A percentile compares a stretch with the other conserved stretches of the same genome.
phyloP scores from a whole-genome alignment of 2,329 filamentous ascomycete genomes.

The Diaporthe eres region DNA sequence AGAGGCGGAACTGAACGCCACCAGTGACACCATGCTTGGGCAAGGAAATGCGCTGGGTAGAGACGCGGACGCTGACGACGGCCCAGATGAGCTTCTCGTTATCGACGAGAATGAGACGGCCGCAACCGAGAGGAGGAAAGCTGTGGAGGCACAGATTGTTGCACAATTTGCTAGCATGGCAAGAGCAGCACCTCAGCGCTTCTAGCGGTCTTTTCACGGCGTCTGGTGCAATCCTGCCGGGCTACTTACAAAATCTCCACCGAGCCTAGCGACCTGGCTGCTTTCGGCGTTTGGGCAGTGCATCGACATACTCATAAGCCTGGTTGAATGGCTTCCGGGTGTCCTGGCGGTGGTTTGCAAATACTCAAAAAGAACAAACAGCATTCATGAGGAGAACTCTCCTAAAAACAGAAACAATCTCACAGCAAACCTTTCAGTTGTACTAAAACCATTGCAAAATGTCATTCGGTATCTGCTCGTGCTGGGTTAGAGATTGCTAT shows the following conservation, averaged over 20 bases:
- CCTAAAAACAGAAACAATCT: background rate
- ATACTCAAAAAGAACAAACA: background rate
- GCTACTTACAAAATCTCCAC: background rate
- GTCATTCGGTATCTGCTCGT: background rate
- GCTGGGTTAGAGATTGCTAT: background rate
- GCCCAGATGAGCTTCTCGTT: conserved; percentile 34
- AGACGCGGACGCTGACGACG: background rate
- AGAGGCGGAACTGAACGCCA: conserved; percentile 24
- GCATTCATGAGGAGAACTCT: background rate
- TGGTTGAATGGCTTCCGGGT: background rate
- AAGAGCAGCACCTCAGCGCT: background rate
- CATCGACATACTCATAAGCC: background rate
- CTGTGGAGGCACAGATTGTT: conserved; percentile 18
- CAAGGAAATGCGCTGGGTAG: background rate
- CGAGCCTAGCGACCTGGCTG: too few relatives aligned
- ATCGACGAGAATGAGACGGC: conserved; percentile 31
- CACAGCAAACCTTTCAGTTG: background rate
- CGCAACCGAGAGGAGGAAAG: conserved; percentile 7
- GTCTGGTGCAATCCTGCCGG: background rate
- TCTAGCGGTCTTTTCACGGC: background rate
- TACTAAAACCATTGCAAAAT: background rate
- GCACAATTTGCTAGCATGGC: conserved; percentile 29
- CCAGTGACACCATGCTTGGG: background rate
- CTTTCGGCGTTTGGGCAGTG: background rate
- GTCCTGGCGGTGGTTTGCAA: background rate